A percentile compares a stretch with the other conserved stretches of the same genome.
phyloP scores from a whole-genome alignment of 73 alveolate genomes.

The Paramecium pentaurelia region DNA sequence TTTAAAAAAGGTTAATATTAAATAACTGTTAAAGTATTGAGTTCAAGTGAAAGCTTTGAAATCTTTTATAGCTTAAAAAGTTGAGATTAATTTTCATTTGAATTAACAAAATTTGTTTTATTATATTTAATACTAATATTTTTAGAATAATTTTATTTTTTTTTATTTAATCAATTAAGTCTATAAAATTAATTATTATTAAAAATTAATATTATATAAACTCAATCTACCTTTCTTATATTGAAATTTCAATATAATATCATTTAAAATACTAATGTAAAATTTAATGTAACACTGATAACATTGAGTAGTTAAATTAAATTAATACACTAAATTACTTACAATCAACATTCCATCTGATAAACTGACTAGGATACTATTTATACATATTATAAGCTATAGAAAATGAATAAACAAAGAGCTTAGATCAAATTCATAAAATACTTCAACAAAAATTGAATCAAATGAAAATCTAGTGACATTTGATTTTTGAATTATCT shows the following conservation, averaged over 20 bases:
- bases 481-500: not conserved
- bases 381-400: constrained; percentile 22
- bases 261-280: not conserved
- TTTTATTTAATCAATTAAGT: too few relatives aligned
- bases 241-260: not conserved
- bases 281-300: not conserved
- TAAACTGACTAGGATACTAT: not conserved
- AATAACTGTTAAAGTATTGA: not conserved
- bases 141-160: not conserved
- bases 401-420: not conserved
- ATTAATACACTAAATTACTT: not conserved
- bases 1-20: not conserved
- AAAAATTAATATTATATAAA: not conserved
- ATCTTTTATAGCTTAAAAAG: not conserved
- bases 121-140: not conserved
- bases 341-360: not conserved
- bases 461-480: constrained; percentile 11
- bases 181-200: too few relatives aligned
- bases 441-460: not conserved
- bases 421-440: not conserved
- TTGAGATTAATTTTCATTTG: not conserved
- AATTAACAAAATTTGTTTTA: not conserved
- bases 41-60: constrained; percentile 22
- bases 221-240: not conserved
- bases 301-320: not conserved